phyloP scores from a whole-genome alignment of 2,329 filamentous ascomycete genomes.

The Drechslerella stenobrocha region DNA sequence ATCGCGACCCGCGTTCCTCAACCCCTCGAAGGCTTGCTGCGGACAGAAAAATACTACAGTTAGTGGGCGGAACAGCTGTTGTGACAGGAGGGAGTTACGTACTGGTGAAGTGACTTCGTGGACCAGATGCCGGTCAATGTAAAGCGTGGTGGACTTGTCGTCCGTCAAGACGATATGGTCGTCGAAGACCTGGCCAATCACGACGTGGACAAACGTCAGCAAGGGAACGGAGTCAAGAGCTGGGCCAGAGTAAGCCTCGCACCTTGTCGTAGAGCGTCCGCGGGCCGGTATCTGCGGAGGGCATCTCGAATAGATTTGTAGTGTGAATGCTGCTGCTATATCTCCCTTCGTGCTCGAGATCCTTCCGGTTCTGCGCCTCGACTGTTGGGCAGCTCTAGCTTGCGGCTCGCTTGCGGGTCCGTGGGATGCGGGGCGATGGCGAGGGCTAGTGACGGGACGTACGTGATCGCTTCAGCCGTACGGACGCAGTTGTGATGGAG shows the following conservation, averaged over 20 bases:
- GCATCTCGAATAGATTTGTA: constrained; percentile 8
- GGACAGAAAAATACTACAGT: constrained; percentile 48
- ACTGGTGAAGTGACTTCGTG: constrained; percentile 98
- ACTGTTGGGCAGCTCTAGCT: too few relatives aligned
- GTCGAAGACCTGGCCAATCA: constrained; percentile 71
- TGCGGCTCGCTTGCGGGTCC: too few relatives aligned
- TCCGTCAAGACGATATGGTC: constrained; percentile 95
- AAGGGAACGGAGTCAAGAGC: neutral
- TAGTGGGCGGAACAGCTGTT: constrained; percentile 1
- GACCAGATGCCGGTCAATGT: constrained; percentile 95
- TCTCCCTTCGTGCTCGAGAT: too few relatives aligned
- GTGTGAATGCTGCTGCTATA: too few relatives aligned
- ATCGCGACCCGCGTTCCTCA: constrained; percentile 82
- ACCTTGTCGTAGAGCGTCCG: constrained; percentile 46
- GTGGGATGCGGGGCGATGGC: too few relatives aligned
- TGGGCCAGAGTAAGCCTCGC: neutral
- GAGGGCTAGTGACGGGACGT: too few relatives aligned
- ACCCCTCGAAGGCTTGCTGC: constrained; percentile 94
- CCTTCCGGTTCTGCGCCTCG: too few relatives aligned
- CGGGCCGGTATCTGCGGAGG: constrained; percentile 16
- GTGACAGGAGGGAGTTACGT: constrained; percentile 55
- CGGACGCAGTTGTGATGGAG: too few relatives aligned
- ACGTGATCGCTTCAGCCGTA: too few relatives aligned
- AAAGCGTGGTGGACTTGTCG: constrained; percentile 79
- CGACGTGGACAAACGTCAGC: constrained; percentile 13